These are phyloP conservation scores for Fusarium nanum DNA, from an alignment of 2,329 filamentous ascomycete species.

Conservation along the genomic window DNA sequence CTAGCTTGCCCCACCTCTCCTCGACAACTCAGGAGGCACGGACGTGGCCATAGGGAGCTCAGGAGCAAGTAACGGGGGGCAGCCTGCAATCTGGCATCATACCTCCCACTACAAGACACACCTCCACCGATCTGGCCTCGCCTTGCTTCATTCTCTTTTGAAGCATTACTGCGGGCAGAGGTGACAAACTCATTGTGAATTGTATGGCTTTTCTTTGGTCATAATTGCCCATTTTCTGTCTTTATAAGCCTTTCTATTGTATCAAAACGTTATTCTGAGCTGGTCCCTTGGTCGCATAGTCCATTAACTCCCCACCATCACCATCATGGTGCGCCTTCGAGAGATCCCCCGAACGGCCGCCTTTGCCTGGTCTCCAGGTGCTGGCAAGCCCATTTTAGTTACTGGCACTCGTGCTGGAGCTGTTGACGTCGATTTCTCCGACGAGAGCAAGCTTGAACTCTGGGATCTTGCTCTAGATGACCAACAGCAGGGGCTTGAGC, in stretches of 20 bases:
- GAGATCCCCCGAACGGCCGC: conserved; percentile 97
- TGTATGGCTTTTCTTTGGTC: conserved; percentile 35
- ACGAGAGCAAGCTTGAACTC: conserved; percentile 94
- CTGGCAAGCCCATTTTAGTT: conserved; percentile 82
- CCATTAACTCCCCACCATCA: conserved; percentile 46
- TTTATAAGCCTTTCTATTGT: conserved; percentile 29
- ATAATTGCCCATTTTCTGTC: conserved; percentile 36
- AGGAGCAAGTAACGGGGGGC: conserved; percentile 42
- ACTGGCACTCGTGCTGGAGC: conserved; percentile 96
- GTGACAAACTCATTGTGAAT: conserved; percentile 39
- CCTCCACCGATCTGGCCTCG: conserved; percentile 41
- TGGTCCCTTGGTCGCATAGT: conserved; percentile 43
- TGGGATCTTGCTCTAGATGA: conserved; percentile 93
- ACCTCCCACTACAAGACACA: conserved; percentile 48
- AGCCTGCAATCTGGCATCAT: conserved; percentile 62
- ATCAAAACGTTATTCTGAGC: conserved; percentile 37
- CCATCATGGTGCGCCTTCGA: conserved; percentile 90
- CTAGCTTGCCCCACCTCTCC: conserved; percentile 27
- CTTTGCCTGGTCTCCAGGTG: conserved; percentile 93
- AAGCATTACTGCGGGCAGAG: conserved; percentile 50
- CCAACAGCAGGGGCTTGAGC: conserved; percentile 79
- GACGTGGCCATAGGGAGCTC: conserved; percentile 48
- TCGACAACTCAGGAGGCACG: conserved; percentile 45
- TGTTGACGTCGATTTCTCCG: conserved; percentile 96
- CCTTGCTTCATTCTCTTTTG: conserved; percentile 41